These are phyloP conservation scores for Pythium chondricola DNA, from an alignment of 352 stramenopile species.

Conservation along the genomic window DNA sequence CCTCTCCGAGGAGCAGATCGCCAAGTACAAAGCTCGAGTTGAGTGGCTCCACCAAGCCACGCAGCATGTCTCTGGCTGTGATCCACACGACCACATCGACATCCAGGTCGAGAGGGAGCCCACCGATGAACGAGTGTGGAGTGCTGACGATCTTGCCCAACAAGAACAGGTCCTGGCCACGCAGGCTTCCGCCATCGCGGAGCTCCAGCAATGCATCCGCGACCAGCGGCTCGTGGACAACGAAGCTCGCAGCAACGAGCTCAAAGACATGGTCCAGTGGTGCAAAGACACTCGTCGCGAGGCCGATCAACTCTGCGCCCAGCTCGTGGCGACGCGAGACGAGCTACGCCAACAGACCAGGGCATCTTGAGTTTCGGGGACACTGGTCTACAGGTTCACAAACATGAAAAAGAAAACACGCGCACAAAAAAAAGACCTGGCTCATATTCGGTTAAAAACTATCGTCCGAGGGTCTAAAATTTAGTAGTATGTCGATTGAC, in stretches of 20 bases:
- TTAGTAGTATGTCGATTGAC: no score
- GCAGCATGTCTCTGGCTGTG: neutral
- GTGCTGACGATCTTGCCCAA: slow-evolving; percentile 6
- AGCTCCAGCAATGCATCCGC: slow-evolving; percentile 5
- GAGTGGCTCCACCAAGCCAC: slow-evolving; percentile 27
- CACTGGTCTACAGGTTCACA: no score
- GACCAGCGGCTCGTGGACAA: slow-evolving; percentile 9
- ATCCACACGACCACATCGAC: slow-evolving; percentile 1
- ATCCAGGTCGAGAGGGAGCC: neutral
- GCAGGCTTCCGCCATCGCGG: neutral
- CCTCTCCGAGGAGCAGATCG: slow-evolving; percentile 40
- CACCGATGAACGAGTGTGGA: neutral
- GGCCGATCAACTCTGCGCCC: neutral
- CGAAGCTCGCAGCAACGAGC: neutral
- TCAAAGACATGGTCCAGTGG: slow-evolving; percentile 10
- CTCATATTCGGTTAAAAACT: slow-evolving; percentile 14
- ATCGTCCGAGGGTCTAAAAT: no score
- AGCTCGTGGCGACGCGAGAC: slow-evolving; percentile 10
- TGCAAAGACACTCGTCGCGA: slow-evolving; percentile 11
- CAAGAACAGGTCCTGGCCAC: neutral
- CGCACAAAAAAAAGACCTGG: slow-evolving; percentile 12
- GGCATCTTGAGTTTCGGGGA: no score
- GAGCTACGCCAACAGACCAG: neutral
- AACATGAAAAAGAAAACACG: no score
- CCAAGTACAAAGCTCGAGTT: slow-evolving; percentile 28